A percentile compares a stretch with the other conserved stretches of the same genome.
phyloP scores from a whole-genome alignment of 352 stramenopile genomes.

The Phytophthora europaea region DNA sequence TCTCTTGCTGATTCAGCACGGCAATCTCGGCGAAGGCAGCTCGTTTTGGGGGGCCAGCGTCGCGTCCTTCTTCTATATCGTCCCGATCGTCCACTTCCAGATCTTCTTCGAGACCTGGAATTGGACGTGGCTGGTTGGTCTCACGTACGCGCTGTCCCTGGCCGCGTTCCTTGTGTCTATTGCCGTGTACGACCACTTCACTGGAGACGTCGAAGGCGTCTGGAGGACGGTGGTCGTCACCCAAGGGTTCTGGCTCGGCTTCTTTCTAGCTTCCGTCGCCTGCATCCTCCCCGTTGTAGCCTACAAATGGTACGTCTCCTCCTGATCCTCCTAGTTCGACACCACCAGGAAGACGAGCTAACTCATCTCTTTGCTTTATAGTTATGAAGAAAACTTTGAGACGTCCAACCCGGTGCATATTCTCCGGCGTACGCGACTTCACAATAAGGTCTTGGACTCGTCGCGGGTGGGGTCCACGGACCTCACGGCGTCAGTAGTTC shows the following conservation, averaged over 20 bases:
- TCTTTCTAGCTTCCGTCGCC: slow-evolving; percentile 47
- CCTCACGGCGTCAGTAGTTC: slow-evolving; percentile 29
- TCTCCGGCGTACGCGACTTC: slow-evolving; percentile 69
- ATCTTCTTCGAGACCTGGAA: slow-evolving; percentile 87
- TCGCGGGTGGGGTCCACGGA: slow-evolving; percentile 40
- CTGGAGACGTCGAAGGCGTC: slow-evolving; percentile 55
- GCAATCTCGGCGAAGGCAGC: slow-evolving; percentile 52
- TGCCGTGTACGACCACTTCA: slow-evolving; percentile 66
- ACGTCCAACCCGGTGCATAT: slow-evolving; percentile 81
- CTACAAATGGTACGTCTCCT: slow-evolving; percentile 64
- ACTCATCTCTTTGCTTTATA: slow-evolving; percentile 25
- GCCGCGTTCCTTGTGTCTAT: slow-evolving; percentile 59
- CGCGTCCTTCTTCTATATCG: slow-evolving; percentile 94
- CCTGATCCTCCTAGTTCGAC: neutral
- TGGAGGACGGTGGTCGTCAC: slow-evolving; percentile 45
- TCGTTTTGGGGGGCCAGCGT: slow-evolving; percentile 92
- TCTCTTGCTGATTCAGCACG: slow-evolving; percentile 63
- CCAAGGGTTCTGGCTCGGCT: slow-evolving; percentile 73
- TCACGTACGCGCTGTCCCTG: slow-evolving; percentile 62
- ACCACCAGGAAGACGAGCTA: neutral
- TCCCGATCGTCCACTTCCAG: slow-evolving; percentile 94
- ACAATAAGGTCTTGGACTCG: slow-evolving; percentile 80
- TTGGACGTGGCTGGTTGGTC: slow-evolving; percentile 62
- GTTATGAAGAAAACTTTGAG: slow-evolving; percentile 82
- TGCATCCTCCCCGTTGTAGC: slow-evolving; percentile 77